Conservation (phyloP, 2,329 filamentous ascomycete genomes). For the Sclerotinia borealis region DNA sequence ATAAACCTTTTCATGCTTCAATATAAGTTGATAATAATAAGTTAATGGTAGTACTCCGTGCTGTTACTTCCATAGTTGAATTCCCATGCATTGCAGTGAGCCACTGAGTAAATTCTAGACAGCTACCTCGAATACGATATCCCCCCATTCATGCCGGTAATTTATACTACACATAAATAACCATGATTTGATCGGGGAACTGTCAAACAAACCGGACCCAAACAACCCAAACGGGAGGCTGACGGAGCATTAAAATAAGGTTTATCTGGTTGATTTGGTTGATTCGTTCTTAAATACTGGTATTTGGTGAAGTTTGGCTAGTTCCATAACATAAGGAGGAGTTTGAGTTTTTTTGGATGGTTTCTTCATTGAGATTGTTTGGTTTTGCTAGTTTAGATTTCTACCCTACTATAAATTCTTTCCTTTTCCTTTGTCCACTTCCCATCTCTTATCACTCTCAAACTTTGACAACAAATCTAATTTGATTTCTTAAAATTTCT, state of each 20-base stretch:
- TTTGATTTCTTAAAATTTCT: neutral
- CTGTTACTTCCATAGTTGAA: neutral
- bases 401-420: neutral
- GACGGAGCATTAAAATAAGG: neutral
- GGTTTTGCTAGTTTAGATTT: too few relatives aligned
- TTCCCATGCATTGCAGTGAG: neutral
- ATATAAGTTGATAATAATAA: too few relatives aligned
- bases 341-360: neutral
- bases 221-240: neutral
- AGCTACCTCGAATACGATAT: neutral
- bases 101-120: neutral
- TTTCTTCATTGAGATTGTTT: neutral
- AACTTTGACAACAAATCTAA: neutral
- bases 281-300: neutral
- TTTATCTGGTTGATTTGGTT: too few relatives aligned
- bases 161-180: too few relatives aligned
- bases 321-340: neutral
- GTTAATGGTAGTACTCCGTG: too few relatives aligned
- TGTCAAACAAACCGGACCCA: too few relatives aligned
- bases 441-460: neutral
- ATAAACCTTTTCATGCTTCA: too few relatives aligned
- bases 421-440: neutral
- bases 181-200: neutral
- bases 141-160: too few relatives aligned
- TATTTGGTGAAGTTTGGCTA: neutral